These are phyloP conservation scores for Daldinia bambusicola DNA, from an alignment of 495 filamentous ascomycete genomes.

Conservation along the genomic window DNA sequence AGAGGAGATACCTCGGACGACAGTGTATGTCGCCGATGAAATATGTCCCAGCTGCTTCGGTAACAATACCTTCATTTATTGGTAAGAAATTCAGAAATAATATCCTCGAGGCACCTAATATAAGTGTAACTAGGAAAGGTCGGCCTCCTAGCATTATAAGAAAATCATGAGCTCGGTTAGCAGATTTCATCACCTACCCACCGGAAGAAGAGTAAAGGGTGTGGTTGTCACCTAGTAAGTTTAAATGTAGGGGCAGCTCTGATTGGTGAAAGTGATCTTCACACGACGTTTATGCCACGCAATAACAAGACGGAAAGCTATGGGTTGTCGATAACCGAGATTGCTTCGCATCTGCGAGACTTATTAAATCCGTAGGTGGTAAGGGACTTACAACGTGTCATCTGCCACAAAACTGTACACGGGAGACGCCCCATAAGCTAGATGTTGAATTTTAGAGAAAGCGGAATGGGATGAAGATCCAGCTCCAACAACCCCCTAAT, in stretches of 20 bases:
- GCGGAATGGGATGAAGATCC: conserved; percentile 19
- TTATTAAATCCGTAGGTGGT: conserved; percentile 27
- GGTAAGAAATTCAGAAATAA: conserved; percentile 11
- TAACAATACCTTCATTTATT: not conserved
- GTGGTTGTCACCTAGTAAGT: conserved; percentile 21
- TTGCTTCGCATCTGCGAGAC: conserved; percentile 31
- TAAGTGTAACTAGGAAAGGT: conserved; percentile 1
- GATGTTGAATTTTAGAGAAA: not conserved
- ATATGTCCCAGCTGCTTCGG: conserved; percentile 8
- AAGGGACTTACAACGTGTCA: conserved; percentile 36
- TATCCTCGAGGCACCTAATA: not conserved
- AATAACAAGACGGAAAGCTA: conserved; percentile 29
- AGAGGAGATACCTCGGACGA: conserved; percentile 8
- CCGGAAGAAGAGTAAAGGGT: conserved; percentile 2
- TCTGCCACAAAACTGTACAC: conserved; percentile 14
- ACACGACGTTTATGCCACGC: conserved; percentile 27
- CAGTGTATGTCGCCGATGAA: conserved; percentile 6
- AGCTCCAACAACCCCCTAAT: conserved; percentile 14
- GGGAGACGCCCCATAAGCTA: conserved; percentile 8
- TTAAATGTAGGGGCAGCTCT: conserved; percentile 13
- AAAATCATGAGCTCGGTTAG: conserved; percentile 3
- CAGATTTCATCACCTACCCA: not conserved
- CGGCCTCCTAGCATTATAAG: not conserved
- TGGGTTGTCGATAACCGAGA: conserved; percentile 36
- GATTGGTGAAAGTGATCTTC: conserved; percentile 31